These are phyloP conservation scores for Pezicula rhizophila DNA, from an alignment of 2,329 filamentous ascomycete genomes.

Conservation along the genomic window DNA sequence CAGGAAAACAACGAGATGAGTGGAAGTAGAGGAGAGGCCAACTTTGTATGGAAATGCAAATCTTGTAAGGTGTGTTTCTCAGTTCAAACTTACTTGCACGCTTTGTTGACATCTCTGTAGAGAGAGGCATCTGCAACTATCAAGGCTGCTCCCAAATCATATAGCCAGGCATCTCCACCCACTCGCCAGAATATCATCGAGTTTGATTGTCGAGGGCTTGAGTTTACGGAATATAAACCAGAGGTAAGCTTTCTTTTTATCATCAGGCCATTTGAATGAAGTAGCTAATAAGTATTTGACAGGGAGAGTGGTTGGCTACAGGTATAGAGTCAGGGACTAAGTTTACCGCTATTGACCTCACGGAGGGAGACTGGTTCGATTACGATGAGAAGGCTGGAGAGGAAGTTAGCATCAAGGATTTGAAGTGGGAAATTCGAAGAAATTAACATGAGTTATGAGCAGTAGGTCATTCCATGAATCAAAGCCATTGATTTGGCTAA, in stretches of 20 bases:
- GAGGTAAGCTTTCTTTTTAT: constrained; percentile 53
- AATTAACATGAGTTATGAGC: constrained; percentile 12
- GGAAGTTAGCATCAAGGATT: constrained; percentile 85
- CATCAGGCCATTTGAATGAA: neutral
- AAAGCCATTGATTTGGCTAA: neutral
- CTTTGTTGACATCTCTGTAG: constrained; percentile 34
- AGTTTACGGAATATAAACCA: constrained; percentile 84
- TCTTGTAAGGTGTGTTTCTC: constrained; percentile 73
- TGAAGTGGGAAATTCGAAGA: constrained; percentile 71
- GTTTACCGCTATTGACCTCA: constrained; percentile 75
- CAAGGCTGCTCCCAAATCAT: constrained; percentile 64
- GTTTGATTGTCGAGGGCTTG: constrained; percentile 89
- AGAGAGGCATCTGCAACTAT: constrained; percentile 83
- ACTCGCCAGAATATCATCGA: constrained; percentile 77
- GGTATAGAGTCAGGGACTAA: constrained; percentile 75
- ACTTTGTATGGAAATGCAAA: constrained; percentile 99
- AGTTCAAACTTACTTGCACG: neutral
- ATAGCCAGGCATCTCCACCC: constrained; percentile 64
- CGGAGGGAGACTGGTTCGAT: constrained; percentile 94
- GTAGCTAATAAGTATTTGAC: constrained; percentile 5
- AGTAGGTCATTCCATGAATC: too few species aligned
- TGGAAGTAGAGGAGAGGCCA: constrained; percentile 89
- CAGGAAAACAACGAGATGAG: constrained; percentile 88
- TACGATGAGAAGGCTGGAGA: constrained; percentile 92
- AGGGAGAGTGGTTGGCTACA: constrained; percentile 88